These are phyloP conservation scores for Melanogaster broomeanus DNA, from an alignment of 768 basidiomycete genomes.

Conservation along the genomic window DNA sequence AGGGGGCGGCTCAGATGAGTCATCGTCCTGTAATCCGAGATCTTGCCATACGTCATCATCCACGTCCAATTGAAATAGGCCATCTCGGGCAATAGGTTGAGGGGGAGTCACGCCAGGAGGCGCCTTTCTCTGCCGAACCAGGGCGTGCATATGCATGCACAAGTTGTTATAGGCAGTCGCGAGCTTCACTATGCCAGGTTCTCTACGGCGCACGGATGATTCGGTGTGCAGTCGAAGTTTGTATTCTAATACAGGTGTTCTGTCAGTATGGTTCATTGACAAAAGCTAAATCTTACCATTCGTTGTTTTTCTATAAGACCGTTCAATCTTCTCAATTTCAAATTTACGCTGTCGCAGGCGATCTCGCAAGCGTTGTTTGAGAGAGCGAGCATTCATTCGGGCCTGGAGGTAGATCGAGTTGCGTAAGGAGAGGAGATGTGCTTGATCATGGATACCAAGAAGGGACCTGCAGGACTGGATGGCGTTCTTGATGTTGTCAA, in stretches of 20 bases:
- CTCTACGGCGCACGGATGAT: slow-evolving; percentile 21
- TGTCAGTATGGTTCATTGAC: neutral
- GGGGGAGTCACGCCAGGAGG: slow-evolving; percentile 26
- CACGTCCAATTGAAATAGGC: slow-evolving; percentile 35
- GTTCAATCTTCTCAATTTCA: slow-evolving; percentile 26
- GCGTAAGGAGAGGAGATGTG: too few relatives aligned
- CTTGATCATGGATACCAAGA: neutral
- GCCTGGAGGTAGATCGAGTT: too few relatives aligned
- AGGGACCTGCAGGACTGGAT: neutral
- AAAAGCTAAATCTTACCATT: neutral
- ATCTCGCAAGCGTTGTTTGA: slow-evolving; percentile 25
- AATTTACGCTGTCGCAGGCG: slow-evolving; percentile 25
- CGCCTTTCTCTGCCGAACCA: slow-evolving; percentile 20
- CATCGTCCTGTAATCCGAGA: slow-evolving; percentile 27
- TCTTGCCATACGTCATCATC: slow-evolving; percentile 41
- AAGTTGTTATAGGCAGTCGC: slow-evolving; percentile 31
- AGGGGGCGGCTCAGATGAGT: slow-evolving; percentile 8
- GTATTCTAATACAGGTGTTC: slow-evolving; percentile 9
- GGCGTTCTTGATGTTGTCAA: too few relatives aligned
- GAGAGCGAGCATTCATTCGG: slow-evolving; percentile 22
- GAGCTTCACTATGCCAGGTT: slow-evolving; percentile 28
- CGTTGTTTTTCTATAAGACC: neutral
- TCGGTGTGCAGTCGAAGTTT: slow-evolving; percentile 32
- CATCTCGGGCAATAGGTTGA: slow-evolving; percentile 17
- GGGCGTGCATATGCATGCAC: slow-evolving; percentile 18